Evolutionary conservation across 352 stramenopile genomes (phyloP), one percentile per base, ranked within the genome.

Genomic region (Pythium guiyangense): DNA sequence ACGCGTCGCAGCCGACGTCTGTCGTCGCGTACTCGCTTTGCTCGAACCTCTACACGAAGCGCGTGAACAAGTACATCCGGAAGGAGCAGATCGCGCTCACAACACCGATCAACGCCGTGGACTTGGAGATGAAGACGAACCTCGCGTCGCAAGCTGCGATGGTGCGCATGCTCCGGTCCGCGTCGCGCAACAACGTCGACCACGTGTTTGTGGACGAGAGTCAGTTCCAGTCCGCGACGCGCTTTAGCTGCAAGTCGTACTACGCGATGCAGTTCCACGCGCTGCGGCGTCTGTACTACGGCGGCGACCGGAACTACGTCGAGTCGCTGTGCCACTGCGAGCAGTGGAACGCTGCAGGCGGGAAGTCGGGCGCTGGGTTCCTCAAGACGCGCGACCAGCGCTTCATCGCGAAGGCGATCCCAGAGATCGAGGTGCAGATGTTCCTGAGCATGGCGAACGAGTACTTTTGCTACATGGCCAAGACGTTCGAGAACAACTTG

Each of bases 231-330:
- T 67, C 73, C 26, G 72, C 67, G 6, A 90, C 85, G 45, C 81
- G 83, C 8, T 96, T 96, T 54, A 88, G 76, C 44, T 96, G 86
- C 66, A 96, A 94, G 59, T 86, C 82, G 46, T 96, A 94, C 59
- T 96, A 93, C 49, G 86, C 86, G 20, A 92, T 92, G 80, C 86
- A 96, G 66, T 96, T 96, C 54, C 80, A 94, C 48, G 84, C 84
- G 2, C 67, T 96, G 11, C 78, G 86, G 11, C 84, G 84, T 49
- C 58, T 96, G 6, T 90, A 93, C 57, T 93, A 94, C 35, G 83
- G 84, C 26, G 84, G 84, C 47, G 84, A 96, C 43, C 70, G 84
- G 12, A 92, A 92, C 54, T 96, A 91, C 40, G 78, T 96, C 11
- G 86, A 96, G 66, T 94, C 84, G 22, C 65, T 96, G 49, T 93